Percentiles rank a stretch among this genome's conserved stretches.
phyloP scores from a whole-genome alignment of 2,329 filamentous ascomycete species.

The Colletotrichum karsti region DNA sequence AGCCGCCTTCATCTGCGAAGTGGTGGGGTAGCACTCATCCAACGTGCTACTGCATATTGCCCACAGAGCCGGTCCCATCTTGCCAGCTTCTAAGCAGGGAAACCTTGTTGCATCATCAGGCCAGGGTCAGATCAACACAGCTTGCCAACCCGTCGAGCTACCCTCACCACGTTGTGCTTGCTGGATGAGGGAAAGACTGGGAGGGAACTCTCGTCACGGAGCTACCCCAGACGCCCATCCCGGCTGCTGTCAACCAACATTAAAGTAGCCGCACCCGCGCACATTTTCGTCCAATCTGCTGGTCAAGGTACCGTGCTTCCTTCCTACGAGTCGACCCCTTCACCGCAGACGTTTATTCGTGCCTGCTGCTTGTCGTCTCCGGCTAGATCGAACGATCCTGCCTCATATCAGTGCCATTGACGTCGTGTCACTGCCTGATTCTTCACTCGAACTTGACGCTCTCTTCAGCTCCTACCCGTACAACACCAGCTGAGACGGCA shows the following conservation, averaged over 20 bases:
- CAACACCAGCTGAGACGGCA: neutral
- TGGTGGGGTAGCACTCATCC: slow-evolving; percentile 12
- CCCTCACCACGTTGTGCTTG: slow-evolving; percentile 3
- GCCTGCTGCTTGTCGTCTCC: neutral
- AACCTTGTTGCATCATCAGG: slow-evolving; percentile 27
- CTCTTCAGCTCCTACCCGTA: neutral
- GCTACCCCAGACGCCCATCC: slow-evolving; percentile 3
- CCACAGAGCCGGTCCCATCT: slow-evolving; percentile 4
- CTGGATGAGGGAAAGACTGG: neutral
- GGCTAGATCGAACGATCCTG: neutral
- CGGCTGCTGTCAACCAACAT: slow-evolving; percentile 11
- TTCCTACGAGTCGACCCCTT: neutral
- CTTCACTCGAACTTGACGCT: neutral
- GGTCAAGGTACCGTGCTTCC: neutral
- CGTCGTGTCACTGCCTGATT: neutral
- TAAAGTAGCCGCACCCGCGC: slow-evolving; percentile 19
- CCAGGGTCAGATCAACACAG: slow-evolving; percentile 4
- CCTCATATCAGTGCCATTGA: neutral
- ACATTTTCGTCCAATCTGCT: neutral
- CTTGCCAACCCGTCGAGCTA: neutral
- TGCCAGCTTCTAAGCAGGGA: slow-evolving; percentile 2
- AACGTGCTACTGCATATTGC: neutral
- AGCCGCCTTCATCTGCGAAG: neutral
- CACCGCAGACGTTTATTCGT: neutral
- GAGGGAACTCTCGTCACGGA: neutral